Percentiles rank a stretch among this genome's conserved stretches.
These are phyloP conservation scores for Leptographium procerum DNA, from an alignment of 2,329 filamentous ascomycete species.

Conservation along the genomic window DNA sequence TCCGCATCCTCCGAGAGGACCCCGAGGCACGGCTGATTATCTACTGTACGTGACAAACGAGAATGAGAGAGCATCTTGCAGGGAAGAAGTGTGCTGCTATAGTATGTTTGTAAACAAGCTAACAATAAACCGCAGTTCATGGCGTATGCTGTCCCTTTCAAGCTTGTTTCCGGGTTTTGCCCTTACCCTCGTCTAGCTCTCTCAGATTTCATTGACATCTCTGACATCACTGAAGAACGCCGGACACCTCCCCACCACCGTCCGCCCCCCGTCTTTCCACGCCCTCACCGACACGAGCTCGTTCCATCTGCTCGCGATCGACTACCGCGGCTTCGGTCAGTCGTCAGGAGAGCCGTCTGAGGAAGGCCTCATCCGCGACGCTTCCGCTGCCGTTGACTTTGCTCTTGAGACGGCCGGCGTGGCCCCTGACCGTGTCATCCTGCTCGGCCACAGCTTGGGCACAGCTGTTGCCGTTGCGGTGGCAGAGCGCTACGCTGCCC, in stretches of 20 bases:
- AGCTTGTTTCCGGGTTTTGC: neutral
- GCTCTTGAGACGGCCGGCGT: slow-evolving; percentile 54
- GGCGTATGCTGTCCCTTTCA: too few species aligned
- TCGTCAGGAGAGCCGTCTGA: slow-evolving; percentile 76
- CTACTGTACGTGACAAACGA: slow-evolving; percentile 37
- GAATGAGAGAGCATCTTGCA: neutral
- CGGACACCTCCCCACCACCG: slow-evolving; percentile 69
- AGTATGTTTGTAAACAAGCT: too few species aligned
- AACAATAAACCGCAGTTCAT: slow-evolving; percentile 37
- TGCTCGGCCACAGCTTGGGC: slow-evolving; percentile 80
- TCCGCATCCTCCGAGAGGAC: slow-evolving; percentile 51
- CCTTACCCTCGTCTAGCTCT: too few species aligned
- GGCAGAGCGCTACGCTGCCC: slow-evolving; percentile 53
- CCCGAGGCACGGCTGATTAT: slow-evolving; percentile 52
- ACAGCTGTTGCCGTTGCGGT: slow-evolving; percentile 72
- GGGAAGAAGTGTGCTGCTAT: neutral
- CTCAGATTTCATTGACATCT: neutral
- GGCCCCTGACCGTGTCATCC: slow-evolving; percentile 58
- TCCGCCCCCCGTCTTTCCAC: slow-evolving; percentile 68
- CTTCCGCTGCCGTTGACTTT: slow-evolving; percentile 61
- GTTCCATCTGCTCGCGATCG: slow-evolving; percentile 75
- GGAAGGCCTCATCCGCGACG: slow-evolving; percentile 69
- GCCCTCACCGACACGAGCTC: slow-evolving; percentile 60
- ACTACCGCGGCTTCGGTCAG: slow-evolving; percentile 80
- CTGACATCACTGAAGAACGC: slow-evolving; percentile 49